Conservation (phyloP, 2,329 filamentous ascomycete genomes). For the Monilinia vaccinii-corymbosi region DNA sequence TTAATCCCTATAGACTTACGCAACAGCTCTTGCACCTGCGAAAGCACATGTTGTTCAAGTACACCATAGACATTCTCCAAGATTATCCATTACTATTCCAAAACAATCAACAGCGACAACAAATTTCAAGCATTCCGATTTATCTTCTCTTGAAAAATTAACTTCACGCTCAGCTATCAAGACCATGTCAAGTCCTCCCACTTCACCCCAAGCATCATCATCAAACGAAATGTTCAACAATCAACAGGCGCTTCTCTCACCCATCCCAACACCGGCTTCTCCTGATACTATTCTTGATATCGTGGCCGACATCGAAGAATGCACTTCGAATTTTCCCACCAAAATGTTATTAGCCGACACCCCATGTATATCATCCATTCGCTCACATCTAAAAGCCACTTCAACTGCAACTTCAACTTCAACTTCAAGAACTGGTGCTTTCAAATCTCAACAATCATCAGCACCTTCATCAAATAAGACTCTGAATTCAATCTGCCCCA, state of each 20-base stretch:
- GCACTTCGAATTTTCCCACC: conserved; percentile 16
- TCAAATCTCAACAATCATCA: background rate
- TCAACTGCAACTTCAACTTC: background rate
- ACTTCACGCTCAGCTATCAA: background rate
- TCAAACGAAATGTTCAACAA: background rate
- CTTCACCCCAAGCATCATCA: background rate
- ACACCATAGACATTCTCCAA: conserved; percentile 2
- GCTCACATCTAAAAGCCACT: conserved; percentile 8
- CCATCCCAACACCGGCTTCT: background rate
- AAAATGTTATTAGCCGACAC: conserved; percentile 18
- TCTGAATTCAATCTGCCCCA: background rate
- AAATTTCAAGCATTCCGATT: background rate
- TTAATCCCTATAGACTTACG: conserved; percentile 13
- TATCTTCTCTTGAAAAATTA: background rate
- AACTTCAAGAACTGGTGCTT: background rate
- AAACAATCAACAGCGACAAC: conserved; percentile 16
- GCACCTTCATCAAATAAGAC: background rate
- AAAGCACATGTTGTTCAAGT: conserved; percentile 23
- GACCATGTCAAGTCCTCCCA: conserved; percentile 2
- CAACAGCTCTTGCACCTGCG: conserved; percentile 19
- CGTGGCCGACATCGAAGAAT: conserved; percentile 17
- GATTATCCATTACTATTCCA: conserved; percentile 16
- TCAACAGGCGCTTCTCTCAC: background rate
- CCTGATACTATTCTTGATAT: conserved; percentile 9
- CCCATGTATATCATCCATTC: conserved; percentile 19